Conservation (phyloP, 2,329 filamentous ascomycete genomes). For the Cyphellophora europaea region DNA sequence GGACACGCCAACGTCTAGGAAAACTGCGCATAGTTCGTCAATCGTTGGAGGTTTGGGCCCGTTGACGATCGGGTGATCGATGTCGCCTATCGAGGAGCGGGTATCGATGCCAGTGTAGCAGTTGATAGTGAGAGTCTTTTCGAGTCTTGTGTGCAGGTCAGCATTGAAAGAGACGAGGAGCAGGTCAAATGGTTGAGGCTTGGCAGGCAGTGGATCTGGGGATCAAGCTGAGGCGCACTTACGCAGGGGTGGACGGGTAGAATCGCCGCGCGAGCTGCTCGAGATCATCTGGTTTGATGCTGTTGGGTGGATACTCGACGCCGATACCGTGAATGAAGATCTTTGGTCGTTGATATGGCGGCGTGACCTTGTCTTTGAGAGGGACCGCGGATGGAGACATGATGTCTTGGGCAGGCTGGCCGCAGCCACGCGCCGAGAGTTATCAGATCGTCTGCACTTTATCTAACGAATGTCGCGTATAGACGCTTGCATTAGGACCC, state of each 20-base stretch:
- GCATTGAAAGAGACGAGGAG: not conserved
- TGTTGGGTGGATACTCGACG: slow-evolving; percentile 50
- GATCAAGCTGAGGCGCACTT: slow-evolving; percentile 22
- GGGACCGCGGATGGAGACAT: slow-evolving; percentile 20
- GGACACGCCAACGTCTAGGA: slow-evolving; percentile 22
- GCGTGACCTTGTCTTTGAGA: slow-evolving; percentile 13
- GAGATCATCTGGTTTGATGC: slow-evolving; percentile 41
- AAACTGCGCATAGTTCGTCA: slow-evolving; percentile 20
- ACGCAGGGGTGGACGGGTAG: slow-evolving; percentile 53
- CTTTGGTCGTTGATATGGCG: slow-evolving; percentile 31
- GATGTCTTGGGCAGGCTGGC: no score
- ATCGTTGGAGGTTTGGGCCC: slow-evolving; percentile 25
- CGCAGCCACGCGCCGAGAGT: no score
- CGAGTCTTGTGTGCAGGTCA: slow-evolving; percentile 42
- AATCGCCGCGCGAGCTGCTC: slow-evolving; percentile 45
- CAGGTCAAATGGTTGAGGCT: slow-evolving; percentile 1
- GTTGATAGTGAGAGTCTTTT: slow-evolving; percentile 55
- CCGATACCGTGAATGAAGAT: slow-evolving; percentile 50
- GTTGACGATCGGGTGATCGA: slow-evolving; percentile 54
- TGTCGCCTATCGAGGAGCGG: slow-evolving; percentile 52
- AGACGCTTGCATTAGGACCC: no score
- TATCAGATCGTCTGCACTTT: no score
- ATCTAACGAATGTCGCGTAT: no score
- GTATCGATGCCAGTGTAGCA: slow-evolving; percentile 55
- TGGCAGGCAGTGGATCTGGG: not conserved